Evolutionary conservation across 2,329 filamentous ascomycete genomes (phyloP), one percentile per base, ranked within the genome.

Genomic region (Cercospora sp.): DNA sequence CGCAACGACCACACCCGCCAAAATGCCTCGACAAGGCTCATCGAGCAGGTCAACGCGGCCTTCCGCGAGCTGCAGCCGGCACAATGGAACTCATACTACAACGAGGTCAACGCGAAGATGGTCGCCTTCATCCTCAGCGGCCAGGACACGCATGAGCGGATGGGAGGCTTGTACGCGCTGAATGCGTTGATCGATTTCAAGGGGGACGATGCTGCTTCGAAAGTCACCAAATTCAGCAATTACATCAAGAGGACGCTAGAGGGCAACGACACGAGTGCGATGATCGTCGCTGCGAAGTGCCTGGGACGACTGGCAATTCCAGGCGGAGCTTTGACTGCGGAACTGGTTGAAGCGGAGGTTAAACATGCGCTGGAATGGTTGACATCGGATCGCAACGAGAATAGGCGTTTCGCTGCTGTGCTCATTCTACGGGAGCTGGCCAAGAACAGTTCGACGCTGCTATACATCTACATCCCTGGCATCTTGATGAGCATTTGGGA

Each of bases 401-500:
- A 94, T 78, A 88, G 94, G 74, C 88, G 95, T 74, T 97, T 98
- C 78, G 94, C 94, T 67, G 94, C 95, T 18, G 94, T 97, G 7
- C 86, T 99, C 26, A 90, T 97, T 34, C 87, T 99, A 65, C 89
- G 94, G 67, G 95, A 99, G 79, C 86, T 99, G 67, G 93, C 94
- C 6, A 89, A 92, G 74, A 97, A 95, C 78, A 97, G 94, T 2
- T 94, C 94, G 3, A 99, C 95, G 0, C 85, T 99, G 66, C 93
- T 99, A 82, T 99, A 97, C 81, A 89, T 91, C 71, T 98, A 96
- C 81, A 94, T 98, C 61, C 90, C 91, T n/a, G 90, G 95, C 77
- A 92, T 99, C 61, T 93, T 99, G 76, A 93, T 97, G 74, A 90
- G 97, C 79, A 93, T 99, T 71, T 98, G 95, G 95, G 91, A 97